Evolutionary conservation across 768 basidiomycete species (phyloP).

Genomic region (Asterophora parasitica): DNA sequence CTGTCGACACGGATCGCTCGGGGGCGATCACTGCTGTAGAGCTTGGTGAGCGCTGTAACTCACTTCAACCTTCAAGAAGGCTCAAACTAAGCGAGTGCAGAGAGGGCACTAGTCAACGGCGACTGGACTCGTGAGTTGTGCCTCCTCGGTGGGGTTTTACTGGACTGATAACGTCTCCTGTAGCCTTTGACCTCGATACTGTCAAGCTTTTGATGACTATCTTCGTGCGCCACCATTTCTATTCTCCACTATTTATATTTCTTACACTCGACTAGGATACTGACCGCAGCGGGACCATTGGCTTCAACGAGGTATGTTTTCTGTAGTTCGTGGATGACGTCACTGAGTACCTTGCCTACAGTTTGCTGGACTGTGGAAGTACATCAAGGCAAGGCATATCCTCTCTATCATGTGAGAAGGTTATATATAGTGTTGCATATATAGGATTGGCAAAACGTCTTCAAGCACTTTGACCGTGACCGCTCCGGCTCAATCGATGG

Average conservation of each 20-base stretch:
- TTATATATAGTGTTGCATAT: background rate
- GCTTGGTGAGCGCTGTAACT: constrained; percentile 47
- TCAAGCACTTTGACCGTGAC: constrained; percentile 82
- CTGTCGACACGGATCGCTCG: constrained; percentile 68
- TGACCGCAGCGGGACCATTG: constrained; percentile 74
- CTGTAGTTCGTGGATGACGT: constrained; percentile 8
- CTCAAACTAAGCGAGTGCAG: constrained; percentile 21
- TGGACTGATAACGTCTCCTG: constrained; percentile 1
- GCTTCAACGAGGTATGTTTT: constrained; percentile 62
- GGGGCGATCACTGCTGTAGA: constrained; percentile 61
- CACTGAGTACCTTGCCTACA: constrained; percentile 20
- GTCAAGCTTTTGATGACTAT: constrained; percentile 81
- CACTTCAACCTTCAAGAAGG: background rate
- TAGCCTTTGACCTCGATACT: constrained; percentile 82
- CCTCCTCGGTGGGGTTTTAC: background rate
- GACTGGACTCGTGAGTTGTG: constrained; percentile 70
- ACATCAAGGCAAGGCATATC: constrained; percentile 50
- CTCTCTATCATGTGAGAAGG: background rate
- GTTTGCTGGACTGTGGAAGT: constrained; percentile 79
- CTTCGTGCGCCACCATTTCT: constrained; percentile 52
- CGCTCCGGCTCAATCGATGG: constrained; percentile 75
- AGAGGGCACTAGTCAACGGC: constrained; percentile 47
- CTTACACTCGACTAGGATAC: constrained; percentile 40
- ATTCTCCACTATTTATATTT: background rate
- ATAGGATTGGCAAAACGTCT: constrained; percentile 81